Evolutionary conservation across 805 yeast species (phyloP).

Genomic region (Pichia nanzhaoensis): DNA sequence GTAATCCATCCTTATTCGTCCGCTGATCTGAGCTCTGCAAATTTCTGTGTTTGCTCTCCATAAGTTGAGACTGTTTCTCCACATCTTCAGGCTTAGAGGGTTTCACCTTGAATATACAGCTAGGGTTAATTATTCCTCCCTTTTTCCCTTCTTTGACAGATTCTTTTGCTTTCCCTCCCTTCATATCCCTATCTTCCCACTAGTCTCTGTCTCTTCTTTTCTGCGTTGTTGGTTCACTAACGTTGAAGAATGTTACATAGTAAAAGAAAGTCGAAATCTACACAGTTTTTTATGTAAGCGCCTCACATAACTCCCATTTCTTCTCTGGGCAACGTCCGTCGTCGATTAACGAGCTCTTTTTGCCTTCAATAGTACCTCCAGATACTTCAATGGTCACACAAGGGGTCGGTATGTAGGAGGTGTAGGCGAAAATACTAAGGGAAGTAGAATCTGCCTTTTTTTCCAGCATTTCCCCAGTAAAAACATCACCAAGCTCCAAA

Average conservation of each 20-base stretch:
- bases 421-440: too few relatives aligned
- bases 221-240: not conserved
- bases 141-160: not conserved
- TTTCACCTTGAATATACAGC: constrained; percentile 5
- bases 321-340: too few relatives aligned
- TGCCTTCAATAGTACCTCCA: too few relatives aligned
- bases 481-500: too few relatives aligned
- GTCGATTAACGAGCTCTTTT: too few relatives aligned
- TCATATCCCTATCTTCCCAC: not conserved
- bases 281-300: too few relatives aligned
- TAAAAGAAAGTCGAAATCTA: too few relatives aligned
- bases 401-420: too few relatives aligned
- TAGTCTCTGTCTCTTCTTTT: too few relatives aligned
- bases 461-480: not conserved
- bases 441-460: too few relatives aligned
- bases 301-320: not conserved
- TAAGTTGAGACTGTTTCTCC: constrained; percentile 28
- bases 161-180: not conserved
- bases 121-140: constrained; percentile 3
- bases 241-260: too few relatives aligned
- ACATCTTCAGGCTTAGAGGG: constrained; percentile 27
- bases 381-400: too few relatives aligned
- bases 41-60: constrained; percentile 22
- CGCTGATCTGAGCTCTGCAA: constrained; percentile 16
- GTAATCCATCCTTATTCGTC: constrained; percentile 24